Evolutionary conservation across 2,329 filamentous ascomycete genomes (phyloP), one percentile per base, ranked within the genome.

Genomic region (Metarhizium humberi): DNA sequence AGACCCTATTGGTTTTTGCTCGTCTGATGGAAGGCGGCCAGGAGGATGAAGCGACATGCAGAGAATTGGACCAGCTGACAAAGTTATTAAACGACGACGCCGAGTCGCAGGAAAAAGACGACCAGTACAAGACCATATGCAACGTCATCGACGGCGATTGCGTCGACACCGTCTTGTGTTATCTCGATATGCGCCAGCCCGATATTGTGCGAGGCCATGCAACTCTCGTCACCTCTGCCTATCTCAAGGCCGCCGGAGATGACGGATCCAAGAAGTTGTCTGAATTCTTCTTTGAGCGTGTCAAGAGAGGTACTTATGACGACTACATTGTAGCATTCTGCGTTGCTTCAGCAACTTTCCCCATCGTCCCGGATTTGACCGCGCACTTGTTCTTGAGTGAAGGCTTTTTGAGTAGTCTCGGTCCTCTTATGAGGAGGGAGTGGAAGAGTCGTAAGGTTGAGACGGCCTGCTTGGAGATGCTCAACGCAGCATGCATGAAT

Each of bases 301-400:
- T 95, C 16, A 74, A 80, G 61, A 84, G 86, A 59, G 85, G 85
- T 53, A 92, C 87, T 29, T 89, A 91, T 60, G 92, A 96, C 64
- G 90, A 95, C 69, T 83, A 95, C 61, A 90, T 96, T 54, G 78
- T 94, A 51, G 92, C 92, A 6, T 97, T 96, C 69, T 97, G 92
- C 53, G 91, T 92, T n/a, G 90, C 91, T 6, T 84, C 91, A 2
- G 84, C 86, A 25, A 82, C 95, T 8, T 99, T 99, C 67, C 92
- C 94, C 1, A 81, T 99, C 53, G 84, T 89, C 2, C 87, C 90
- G 3, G 81, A 86, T 55, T 80, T 89, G 47, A 89, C 86, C 2
- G 79, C 89, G 3, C 78, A 84, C 57, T 77, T 97, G 42, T 96
- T 99, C 68, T 80, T 97, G 55, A 91, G 85, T 40, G 90, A 96